A percentile compares a stretch with the other conserved stretches of the same genome.
phyloP scores from a whole-genome alignment of 2,329 filamentous ascomycete genomes.

The Paecilomyces variotii region DNA sequence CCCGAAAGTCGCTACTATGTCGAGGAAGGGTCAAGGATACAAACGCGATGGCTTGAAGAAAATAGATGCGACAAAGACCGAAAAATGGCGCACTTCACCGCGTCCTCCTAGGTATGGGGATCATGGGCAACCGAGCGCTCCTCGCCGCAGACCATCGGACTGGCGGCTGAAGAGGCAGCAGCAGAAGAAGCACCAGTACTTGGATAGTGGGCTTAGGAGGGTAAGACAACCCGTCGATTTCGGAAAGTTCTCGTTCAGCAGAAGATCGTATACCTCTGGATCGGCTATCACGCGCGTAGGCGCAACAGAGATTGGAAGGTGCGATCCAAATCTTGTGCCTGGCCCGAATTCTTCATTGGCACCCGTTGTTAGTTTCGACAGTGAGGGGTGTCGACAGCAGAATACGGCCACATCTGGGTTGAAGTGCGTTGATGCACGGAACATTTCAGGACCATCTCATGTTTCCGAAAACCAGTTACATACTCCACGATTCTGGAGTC shows the following conservation, averaged over 20 bases:
- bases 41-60: background rate
- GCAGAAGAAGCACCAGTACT: background rate
- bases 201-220: too few species aligned
- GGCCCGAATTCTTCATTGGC: background rate
- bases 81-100: background rate
- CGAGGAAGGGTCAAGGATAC: background rate
- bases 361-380: background rate
- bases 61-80: background rate
- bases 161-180: background rate
- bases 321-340: background rate
- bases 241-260: background rate
- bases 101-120: background rate
- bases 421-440: background rate
- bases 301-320: background rate
- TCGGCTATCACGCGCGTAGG: background rate
- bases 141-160: background rate
- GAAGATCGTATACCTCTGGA: background rate
- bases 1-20: background rate
- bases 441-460: background rate
- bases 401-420: background rate
- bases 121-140: background rate
- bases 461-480: background rate
- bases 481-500: slow-evolving; percentile 23
- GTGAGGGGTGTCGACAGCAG: background rate
- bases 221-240: background rate